Base-by-base conservation (phyloP, 352 stramenopile genomes). In the Phytopythium boreale region DNA sequence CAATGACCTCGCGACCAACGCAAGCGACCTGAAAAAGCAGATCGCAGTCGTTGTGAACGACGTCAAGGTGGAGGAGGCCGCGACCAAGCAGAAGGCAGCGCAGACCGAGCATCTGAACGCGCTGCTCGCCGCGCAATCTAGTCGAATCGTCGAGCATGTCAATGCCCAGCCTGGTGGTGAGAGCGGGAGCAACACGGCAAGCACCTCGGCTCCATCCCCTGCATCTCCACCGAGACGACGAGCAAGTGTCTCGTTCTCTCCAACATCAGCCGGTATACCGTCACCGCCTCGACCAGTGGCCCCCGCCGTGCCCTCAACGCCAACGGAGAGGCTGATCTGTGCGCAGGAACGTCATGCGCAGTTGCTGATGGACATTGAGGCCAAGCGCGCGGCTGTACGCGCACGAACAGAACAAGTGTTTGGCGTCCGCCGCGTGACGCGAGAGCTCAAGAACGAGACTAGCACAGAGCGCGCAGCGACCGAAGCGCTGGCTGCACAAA, bases 1-100 rank as follows among this genome's bases (percentile, higher is more conserved):
- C 49, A 88, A 86, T 46, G 80, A 92, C 4, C 71, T 87, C 34
- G 57, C 73, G 46, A 86, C 76, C 19, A 76, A 68, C 11, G 69
- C 75, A 10, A 92, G 71, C 17, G 83, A 92, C 56, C 55, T 92
- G 17, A 89, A 87, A 65, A 87, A 88, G 34, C 67, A 77, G 22
- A 83, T 90, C 34, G 75, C 74, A 1, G 56, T 66, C 4, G 50
- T 82, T 12, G 64, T 72, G 15, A 41, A 62, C 0, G 80, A 89
- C 5, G 64, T 86, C 46, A 89, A 90, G 68, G 75, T 67, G 47
- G 79, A 90, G 47, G 80, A 89, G 39, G 60, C 81, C 22, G 62
- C 67, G 10, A 76, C 82, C 63, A 87, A 86, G 58, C 61, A 76
- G 49, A 82, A 84, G 59, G 66, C 75, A 10, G 79, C 84, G 49